Conservation (phyloP, 1,139 yeast species). For the Debaryomyces nepalensis region DNA sequence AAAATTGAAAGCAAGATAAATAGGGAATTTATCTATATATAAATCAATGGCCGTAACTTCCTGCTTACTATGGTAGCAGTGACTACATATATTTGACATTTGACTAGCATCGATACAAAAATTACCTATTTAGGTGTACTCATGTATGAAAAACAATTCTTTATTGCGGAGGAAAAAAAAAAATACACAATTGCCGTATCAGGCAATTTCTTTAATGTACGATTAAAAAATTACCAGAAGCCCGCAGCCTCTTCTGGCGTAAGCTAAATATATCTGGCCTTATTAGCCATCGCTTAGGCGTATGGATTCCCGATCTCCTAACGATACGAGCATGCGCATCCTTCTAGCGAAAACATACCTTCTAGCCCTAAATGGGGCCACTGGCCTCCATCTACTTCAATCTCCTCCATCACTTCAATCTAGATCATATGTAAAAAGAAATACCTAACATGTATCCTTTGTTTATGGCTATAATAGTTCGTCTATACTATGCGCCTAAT, state of each 20-base stretch:
- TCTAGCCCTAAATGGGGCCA: too few species aligned
- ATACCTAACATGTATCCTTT: too few species aligned
- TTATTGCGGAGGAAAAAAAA: slow-evolving; percentile 10
- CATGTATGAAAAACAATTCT: slow-evolving; percentile 6
- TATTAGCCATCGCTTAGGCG: not conserved
- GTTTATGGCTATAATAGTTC: too few species aligned
- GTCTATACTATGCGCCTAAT: too few species aligned
- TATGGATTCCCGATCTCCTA: not conserved
- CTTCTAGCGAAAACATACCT: too few species aligned
- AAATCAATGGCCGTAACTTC: not conserved
- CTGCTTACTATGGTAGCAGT: not conserved
- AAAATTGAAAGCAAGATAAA: not conserved
- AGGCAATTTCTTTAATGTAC: not conserved
- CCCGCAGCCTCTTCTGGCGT: slow-evolving; percentile 1
- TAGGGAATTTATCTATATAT: slow-evolving; percentile 4
- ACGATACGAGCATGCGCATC: not conserved
- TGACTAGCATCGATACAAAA: slow-evolving; percentile 4
- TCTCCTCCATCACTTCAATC: too few species aligned
- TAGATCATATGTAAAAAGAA: too few species aligned
- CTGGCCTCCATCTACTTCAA: too few species aligned
- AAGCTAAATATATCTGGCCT: slow-evolving; percentile 2
- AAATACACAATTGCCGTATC: slow-evolving; percentile 6
- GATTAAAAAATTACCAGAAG: not conserved
- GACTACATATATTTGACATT: not conserved
- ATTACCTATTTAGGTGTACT: slow-evolving; percentile 11